Percentiles rank a stretch among this genome's conserved stretches.
Evolutionary conservation across 2,329 filamentous ascomycete genomes (phyloP).

Genomic region (Botrytis hyacinthi): DNA sequence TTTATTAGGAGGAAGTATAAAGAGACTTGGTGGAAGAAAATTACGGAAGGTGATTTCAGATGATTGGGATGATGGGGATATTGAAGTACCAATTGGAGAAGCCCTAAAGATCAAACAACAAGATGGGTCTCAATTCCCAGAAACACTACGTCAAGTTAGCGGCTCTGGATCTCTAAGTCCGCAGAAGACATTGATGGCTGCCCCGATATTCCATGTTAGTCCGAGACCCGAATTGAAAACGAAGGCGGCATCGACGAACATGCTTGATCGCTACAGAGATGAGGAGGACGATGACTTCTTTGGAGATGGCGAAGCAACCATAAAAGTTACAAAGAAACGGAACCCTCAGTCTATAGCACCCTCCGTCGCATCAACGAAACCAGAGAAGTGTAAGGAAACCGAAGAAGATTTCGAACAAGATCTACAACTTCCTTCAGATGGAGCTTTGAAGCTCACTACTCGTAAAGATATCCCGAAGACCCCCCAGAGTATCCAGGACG

Average conservation of each 20-base stretch:
- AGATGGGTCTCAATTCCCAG: constrained; percentile 62
- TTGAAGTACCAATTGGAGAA: constrained; percentile 64
- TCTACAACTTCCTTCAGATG: constrained; percentile 67
- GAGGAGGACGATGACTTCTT: constrained; percentile 62
- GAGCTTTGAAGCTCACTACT: constrained; percentile 58
- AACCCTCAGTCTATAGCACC: constrained; percentile 51
- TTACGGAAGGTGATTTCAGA: constrained; percentile 72
- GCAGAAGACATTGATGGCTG: constrained; percentile 43
- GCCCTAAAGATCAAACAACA: constrained; percentile 63
- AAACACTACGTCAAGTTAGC: constrained; percentile 62
- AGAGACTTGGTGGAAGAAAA: constrained; percentile 75
- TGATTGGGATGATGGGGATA: constrained; percentile 76
- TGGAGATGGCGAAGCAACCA: constrained; percentile 62
- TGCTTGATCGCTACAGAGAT: constrained; percentile 64
- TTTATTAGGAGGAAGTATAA: constrained; percentile 88
- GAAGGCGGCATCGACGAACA: constrained; percentile 42
- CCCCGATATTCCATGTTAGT: constrained; percentile 36
- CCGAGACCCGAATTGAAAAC: constrained; percentile 31
- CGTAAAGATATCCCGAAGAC: constrained; percentile 62
- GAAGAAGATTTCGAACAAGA: constrained; percentile 72
- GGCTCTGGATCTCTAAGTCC: constrained; percentile 52
- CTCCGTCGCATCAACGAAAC: constrained; percentile 55
- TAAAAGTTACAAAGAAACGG: constrained; percentile 63
- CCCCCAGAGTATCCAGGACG: constrained; percentile 62
- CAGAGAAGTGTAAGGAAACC: constrained; percentile 43